Percentiles rank a stretch among this genome's conserved stretches.
These are phyloP conservation scores for Phialemonium atrogriseum DNA, from an alignment of 2,329 filamentous ascomycete genomes.

Conservation along the genomic window DNA sequence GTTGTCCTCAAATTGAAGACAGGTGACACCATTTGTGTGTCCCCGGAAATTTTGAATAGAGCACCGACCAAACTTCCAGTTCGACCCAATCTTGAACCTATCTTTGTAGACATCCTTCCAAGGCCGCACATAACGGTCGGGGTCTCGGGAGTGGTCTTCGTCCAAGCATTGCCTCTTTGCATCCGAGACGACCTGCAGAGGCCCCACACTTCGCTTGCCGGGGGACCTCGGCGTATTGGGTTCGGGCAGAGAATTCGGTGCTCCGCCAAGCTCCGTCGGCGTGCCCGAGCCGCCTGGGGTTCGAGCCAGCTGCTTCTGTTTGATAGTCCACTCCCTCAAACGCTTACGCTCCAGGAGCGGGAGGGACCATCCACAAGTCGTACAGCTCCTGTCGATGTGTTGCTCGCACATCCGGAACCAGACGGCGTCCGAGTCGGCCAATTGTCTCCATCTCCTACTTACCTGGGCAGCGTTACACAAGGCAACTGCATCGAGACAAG, in stretches of 20 bases:
- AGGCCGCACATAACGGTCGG: no score
- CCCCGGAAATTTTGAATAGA: conserved; percentile 77
- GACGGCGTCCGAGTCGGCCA: conserved; percentile 93
- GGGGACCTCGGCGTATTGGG: conserved; percentile 15
- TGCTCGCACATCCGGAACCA: conserved; percentile 99
- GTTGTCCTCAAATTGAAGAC: conserved; percentile 68
- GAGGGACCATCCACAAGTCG: conserved; percentile 91
- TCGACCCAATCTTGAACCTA: conserved; percentile 85
- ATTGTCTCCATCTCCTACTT: conserved; percentile 73
- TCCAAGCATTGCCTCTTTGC: conserved; percentile 28
- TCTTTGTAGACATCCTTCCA: conserved; percentile 99
- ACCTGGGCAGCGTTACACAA: conserved; percentile 95
- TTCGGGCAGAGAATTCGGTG: no score
- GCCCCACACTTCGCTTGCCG: conserved; percentile 27
- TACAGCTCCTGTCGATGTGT: conserved; percentile 88
- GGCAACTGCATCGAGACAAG: conserved; percentile 85
- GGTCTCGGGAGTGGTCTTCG: no score
- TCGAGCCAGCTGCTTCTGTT: no score
- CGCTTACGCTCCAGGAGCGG: conserved; percentile 84
- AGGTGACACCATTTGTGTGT: conserved; percentile 74
- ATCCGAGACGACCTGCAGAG: conserved; percentile 14
- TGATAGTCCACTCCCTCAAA: conserved; percentile 73
- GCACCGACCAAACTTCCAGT: conserved; percentile 94
- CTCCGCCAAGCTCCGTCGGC: no score
- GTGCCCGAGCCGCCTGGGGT: no score